phyloP scores from a whole-genome alignment of 2,329 filamentous ascomycete genomes.

The Pestalotiopsis fici region DNA sequence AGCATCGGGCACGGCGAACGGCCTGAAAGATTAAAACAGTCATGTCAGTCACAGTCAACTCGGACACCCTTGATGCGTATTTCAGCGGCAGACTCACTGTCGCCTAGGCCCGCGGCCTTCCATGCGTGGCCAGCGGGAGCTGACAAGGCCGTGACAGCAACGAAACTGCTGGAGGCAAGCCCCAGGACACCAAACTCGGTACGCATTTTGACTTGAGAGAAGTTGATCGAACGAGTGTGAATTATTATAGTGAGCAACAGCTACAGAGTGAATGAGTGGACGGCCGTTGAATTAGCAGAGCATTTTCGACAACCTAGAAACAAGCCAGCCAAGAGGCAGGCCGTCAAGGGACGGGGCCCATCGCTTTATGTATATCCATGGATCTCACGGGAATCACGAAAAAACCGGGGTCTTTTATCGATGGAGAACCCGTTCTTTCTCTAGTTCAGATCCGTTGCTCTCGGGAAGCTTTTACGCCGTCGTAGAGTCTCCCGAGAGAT shows the following conservation, averaged over 20 bases:
- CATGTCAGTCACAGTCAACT: neutral
- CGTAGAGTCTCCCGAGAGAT: neutral
- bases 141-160: neutral
- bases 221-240: neutral
- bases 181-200: neutral
- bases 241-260: neutral
- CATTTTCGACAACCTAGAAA: neutral
- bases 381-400: neutral
- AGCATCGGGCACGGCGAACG: slow-evolving; percentile 6
- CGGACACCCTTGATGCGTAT: neutral
- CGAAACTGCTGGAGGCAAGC: neutral
- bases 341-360: neutral
- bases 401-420: neutral
- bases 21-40: neutral
- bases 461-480: neutral
- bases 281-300: neutral
- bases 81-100: neutral
- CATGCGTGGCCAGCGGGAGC: neutral
- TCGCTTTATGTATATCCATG: neutral
- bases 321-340: neutral
- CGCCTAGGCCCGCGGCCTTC: neutral
- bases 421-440: neutral
- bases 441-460: neutral
- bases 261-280: neutral
- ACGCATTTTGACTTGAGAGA: neutral